A percentile compares a stretch with the other conserved stretches of the same genome.
Conservation (phyloP, 495 filamentous ascomycete genomes). For the Entonaema liquescens region DNA sequence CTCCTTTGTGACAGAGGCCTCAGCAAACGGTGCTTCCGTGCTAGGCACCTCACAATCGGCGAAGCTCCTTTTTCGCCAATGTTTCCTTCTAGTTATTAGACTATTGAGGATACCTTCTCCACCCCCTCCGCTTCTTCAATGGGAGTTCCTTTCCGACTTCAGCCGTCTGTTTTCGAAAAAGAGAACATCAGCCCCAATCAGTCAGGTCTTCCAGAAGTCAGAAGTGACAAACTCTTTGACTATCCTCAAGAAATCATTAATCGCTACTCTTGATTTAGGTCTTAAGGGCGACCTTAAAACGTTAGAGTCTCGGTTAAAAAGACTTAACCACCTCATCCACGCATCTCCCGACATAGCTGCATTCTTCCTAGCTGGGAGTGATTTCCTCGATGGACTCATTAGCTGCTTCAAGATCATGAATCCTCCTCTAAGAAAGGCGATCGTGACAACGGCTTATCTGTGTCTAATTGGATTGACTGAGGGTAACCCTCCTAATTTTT, state of each 20-base stretch:
- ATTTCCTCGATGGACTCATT: constrained; percentile 80
- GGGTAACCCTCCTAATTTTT: constrained; percentile 70
- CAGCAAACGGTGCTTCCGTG: constrained; percentile 50
- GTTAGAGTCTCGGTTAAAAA: constrained; percentile 56
- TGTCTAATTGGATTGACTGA: constrained; percentile 74
- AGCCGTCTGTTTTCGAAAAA: constrained; percentile 64
- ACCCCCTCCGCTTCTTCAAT: constrained; percentile 58
- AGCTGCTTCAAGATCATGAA: constrained; percentile 70
- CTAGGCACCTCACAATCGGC: constrained; percentile 57
- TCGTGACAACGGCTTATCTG: constrained; percentile 77
- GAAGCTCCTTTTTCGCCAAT: constrained; percentile 64
- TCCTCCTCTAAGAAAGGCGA: constrained; percentile 63
- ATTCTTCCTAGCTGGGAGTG: constrained; percentile 83
- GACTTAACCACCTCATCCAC: constrained; percentile 61
- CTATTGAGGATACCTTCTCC: constrained; percentile 54
- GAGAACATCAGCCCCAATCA: constrained; percentile 46
- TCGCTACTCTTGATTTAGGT: constrained; percentile 60
- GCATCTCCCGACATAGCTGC: constrained; percentile 60
- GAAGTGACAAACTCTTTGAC: constrained; percentile 48
- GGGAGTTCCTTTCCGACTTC: constrained; percentile 67
- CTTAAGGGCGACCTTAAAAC: constrained; percentile 57
- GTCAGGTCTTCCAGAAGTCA: constrained; percentile 47
- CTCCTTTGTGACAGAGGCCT: constrained; percentile 66
- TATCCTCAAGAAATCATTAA: constrained; percentile 54
- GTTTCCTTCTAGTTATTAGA: constrained; percentile 67